A percentile compares a stretch with the other conserved stretches of the same genome.
These are phyloP conservation scores for Aaosphaeria pasadenensis DNA, from an alignment of 2,329 filamentous ascomycete species.

Conservation along the genomic window DNA sequence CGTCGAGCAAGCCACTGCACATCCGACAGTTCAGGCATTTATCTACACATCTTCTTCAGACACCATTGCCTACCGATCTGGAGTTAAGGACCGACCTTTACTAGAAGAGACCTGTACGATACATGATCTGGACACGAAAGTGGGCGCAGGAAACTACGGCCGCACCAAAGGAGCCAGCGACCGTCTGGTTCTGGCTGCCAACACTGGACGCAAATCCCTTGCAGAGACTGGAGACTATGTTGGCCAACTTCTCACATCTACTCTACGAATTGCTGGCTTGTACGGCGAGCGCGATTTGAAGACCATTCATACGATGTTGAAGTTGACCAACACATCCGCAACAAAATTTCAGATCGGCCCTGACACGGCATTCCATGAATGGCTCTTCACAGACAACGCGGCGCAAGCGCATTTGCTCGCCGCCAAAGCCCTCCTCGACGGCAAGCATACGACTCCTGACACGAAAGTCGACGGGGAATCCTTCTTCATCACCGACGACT, in stretches of 20 bases:
- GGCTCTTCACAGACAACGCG: slow-evolving; percentile 8
- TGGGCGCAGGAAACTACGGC: neutral
- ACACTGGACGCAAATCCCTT: slow-evolving; percentile 1
- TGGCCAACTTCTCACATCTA: slow-evolving; percentile 1
- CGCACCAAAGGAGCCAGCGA: slow-evolving; percentile 14
- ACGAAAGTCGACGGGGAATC: slow-evolving; percentile 10
- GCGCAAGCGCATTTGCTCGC: slow-evolving; percentile 11
- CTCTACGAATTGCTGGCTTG: slow-evolving; percentile 5
- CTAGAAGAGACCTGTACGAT: neutral
- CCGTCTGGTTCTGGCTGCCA: slow-evolving; percentile 9
- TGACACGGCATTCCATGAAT: slow-evolving; percentile 7
- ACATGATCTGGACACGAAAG: neutral
- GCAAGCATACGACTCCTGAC: neutral
- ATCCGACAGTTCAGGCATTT: slow-evolving; percentile 1
- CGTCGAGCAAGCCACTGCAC: slow-evolving; percentile 1
- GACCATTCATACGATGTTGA: slow-evolving; percentile 5
- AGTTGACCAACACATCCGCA: neutral
- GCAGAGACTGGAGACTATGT: neutral
- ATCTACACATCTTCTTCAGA: slow-evolving; percentile 3
- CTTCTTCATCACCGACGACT: slow-evolving; percentile 11
- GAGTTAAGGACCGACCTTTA: neutral
- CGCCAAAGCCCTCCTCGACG: slow-evolving; percentile 7
- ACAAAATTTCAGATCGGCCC: slow-evolving; percentile 11
- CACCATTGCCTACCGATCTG: neutral
- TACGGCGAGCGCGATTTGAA: slow-evolving; percentile 7